phyloP scores from a whole-genome alignment of 106 monocot species.

The Hemerocallis citrina region DNA sequence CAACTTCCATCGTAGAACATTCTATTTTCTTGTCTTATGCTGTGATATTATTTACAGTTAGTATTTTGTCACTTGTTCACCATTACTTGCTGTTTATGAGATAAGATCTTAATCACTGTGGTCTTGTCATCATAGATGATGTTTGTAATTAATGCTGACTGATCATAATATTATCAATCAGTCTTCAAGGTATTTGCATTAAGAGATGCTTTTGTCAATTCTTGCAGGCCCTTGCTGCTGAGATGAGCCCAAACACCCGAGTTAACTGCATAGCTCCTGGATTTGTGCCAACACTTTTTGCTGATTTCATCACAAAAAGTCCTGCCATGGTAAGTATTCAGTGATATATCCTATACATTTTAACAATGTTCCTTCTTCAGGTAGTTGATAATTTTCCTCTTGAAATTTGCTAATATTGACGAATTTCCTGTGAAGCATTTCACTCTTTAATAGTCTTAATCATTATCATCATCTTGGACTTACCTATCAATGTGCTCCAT shows the following conservation, averaged over 20 bases:
- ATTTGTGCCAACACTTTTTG: slow-evolving; percentile 90
- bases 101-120: too few relatives aligned
- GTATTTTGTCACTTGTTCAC: too few relatives aligned
- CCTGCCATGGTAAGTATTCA: slow-evolving; percentile 47
- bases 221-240: slow-evolving; percentile 68
- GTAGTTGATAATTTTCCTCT: neutral
- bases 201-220: neutral
- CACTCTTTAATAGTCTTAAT: too few relatives aligned
- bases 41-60: too few relatives aligned
- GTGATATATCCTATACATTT: neutral
- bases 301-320: slow-evolving; percentile 50
- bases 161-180: neutral
- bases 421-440: neutral
- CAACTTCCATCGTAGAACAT: too few relatives aligned
- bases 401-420: neutral
- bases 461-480: neutral
- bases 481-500: neutral
- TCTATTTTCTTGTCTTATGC: too few relatives aligned
- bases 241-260: slow-evolving; percentile 82
- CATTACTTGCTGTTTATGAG: too few relatives aligned
- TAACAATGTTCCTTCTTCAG: neutral
- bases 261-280: slow-evolving; percentile 96
- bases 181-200: neutral
- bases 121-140: too few relatives aligned
- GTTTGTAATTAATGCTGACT: neutral